Base-by-base conservation (phyloP, 768 basidiomycete genomes). In the Wakefieldia striispora region DNA sequence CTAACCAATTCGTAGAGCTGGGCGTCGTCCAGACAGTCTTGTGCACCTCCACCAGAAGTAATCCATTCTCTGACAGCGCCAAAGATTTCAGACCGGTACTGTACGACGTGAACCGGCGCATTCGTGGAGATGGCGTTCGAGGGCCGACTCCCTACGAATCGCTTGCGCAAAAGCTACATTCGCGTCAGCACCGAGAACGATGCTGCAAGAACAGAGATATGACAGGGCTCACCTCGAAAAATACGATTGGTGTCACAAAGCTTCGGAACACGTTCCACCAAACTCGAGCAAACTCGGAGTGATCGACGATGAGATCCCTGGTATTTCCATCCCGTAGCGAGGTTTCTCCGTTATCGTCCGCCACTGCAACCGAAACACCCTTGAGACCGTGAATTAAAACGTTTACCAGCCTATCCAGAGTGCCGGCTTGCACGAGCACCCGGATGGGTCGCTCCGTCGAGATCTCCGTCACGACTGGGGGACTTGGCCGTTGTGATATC, bases 231-330 rank as follows among this genome's bases (percentile, higher is more conserved):
- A 90, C 91, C 82, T 92, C 89, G 63, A 93, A 91, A 59, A 93
- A 88, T 2, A 86, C 86, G 8, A 86, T 65, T 0, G 91, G 90
- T 0, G 86, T 83, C 9, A 92, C 80, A 56, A 92, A 90, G 58
- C 86, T 89, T 36, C 91, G 76, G 62, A 88, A 93, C 17, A 81
- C 80, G 53, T 78, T 83, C 88, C 90, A 93, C 88, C 90, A 93
- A 3, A 89, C 79, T 38, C 73, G 75, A 2, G 82, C 75, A 68
- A 88, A 92, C 60, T 91, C 90, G 2, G 61, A 70, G 39, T 82
- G 78, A 69, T 92, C 90, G 13, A 92, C 78, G 21, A 82, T 72
- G 37, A 91, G 70, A 41, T 88, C 83, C 29, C 88, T 73, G 0
- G 86, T 86, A 70, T 81, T 86, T 2, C 83, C 82, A 55, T 88